A percentile compares a stretch with the other conserved stretches of the same genome.
These are phyloP conservation scores for Heterobasidion occidentale DNA, from an alignment of 1,284 basidiomycete genomes.

Conservation along the genomic window DNA sequence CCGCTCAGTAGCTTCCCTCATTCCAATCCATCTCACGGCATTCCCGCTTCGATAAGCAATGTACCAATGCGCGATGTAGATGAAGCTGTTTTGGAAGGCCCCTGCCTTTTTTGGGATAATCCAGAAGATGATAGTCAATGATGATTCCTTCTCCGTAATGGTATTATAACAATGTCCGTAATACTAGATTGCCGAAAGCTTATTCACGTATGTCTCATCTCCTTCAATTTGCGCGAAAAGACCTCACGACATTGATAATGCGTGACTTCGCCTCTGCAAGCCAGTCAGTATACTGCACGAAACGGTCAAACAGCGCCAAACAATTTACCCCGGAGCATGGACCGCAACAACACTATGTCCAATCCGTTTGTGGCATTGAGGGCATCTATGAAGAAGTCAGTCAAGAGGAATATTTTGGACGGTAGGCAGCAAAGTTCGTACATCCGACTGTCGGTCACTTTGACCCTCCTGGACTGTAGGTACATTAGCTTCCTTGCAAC, in stretches of 20 bases:
- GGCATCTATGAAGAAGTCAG: constrained; percentile 57
- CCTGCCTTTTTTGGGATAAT: not conserved
- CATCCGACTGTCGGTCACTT: constrained; percentile 88
- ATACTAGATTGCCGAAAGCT: not conserved
- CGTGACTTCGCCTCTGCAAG: constrained; percentile 78
- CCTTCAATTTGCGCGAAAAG: constrained; percentile 56
- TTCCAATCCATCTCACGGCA: no score
- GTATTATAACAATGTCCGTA: not conserved
- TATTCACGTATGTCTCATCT: constrained; percentile 15
- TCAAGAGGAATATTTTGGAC: not conserved
- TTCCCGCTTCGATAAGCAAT: no score
- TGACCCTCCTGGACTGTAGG: constrained; percentile 78
- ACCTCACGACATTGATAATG: constrained; percentile 89
- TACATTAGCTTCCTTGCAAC: constrained; percentile 65
- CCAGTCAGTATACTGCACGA: not conserved
- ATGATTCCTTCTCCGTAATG: not conserved
- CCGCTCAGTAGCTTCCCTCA: no score
- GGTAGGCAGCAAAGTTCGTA: constrained; percentile 22
- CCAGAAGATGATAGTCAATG: not conserved
- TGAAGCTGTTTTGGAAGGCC: not conserved
- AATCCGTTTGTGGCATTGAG: constrained; percentile 91
- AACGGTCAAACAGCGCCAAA: not conserved
- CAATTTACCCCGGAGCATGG: constrained; percentile 68
- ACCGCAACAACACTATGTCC: constrained; percentile 95
- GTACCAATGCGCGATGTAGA: no score